These are phyloP conservation scores for Hygrophorus russula DNA, from an alignment of 768 basidiomycete species.

Conservation along the genomic window DNA sequence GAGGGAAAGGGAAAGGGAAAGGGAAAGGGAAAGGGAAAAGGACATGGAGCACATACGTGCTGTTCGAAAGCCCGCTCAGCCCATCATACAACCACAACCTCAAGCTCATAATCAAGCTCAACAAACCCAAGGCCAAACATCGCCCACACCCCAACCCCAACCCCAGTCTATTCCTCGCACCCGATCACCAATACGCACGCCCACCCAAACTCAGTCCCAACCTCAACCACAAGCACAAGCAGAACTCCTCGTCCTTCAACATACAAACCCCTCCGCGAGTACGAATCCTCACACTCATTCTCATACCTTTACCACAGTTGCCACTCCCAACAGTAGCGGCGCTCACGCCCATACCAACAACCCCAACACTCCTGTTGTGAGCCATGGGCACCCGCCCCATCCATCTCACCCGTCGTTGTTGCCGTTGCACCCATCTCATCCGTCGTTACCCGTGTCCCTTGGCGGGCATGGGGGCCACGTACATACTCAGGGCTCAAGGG, in stretches of 20 bases:
- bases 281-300: neutral
- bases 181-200: neutral
- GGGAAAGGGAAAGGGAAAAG: conserved; percentile 15
- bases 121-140: conserved; percentile 3
- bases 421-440: neutral
- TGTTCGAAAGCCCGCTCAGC: conserved; percentile 6
- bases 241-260: conserved; percentile 8
- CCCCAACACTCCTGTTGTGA: neutral
- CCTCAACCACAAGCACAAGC: neutral
- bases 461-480: neutral
- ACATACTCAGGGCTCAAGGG: neutral
- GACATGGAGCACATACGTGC: conserved; percentile 14
- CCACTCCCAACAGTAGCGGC: neutral
- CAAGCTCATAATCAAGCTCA: conserved; percentile 6
- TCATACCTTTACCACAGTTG: neutral
- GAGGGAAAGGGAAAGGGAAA: conserved; percentile 14
- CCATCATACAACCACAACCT: conserved; percentile 1
- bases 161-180: conserved; percentile 4
- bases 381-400: neutral
- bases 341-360: neutral
- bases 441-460: too few relatives aligned
- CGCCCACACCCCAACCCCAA: conserved; percentile 3
- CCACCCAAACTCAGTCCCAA: neutral
- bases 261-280: neutral
- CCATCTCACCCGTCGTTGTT: neutral